Conservation (phyloP, 2,329 filamentous ascomycete genomes). For the Metarhizium album region DNA sequence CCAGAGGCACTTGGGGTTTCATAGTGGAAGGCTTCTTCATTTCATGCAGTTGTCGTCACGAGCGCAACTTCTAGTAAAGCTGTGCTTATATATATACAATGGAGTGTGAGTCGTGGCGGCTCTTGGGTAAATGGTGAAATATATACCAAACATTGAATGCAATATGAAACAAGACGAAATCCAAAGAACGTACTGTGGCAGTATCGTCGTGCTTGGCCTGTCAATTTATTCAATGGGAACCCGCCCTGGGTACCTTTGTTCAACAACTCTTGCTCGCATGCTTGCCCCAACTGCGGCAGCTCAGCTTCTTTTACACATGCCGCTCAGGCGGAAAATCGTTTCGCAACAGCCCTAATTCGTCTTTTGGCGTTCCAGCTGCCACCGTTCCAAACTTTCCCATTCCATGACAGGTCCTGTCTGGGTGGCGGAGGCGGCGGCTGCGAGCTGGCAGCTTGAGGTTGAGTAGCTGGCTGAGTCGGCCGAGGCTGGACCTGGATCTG, state of each 20-base stretch:
- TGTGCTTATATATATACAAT: conserved; percentile 3
- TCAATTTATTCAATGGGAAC: background rate
- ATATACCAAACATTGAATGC: background rate
- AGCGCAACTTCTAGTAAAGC: background rate
- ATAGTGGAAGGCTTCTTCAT: background rate
- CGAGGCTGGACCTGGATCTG: background rate
- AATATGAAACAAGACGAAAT: background rate
- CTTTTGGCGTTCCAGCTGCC: conserved; percentile 2
- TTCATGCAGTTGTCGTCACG: background rate
- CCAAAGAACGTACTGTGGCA: background rate
- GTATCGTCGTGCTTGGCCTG: conserved; percentile 1
- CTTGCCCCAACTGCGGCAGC: background rate
- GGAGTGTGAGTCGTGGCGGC: background rate
- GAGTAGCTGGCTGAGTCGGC: background rate
- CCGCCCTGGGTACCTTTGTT: conserved; percentile 1
- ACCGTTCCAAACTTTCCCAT: conserved; percentile 6
- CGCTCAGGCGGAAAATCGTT: background rate
- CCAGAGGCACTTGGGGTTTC: background rate
- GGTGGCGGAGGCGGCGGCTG: background rate
- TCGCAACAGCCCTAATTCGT: background rate
- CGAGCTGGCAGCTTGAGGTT: background rate
- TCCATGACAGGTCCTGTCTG: conserved; percentile 1
- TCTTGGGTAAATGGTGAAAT: background rate
- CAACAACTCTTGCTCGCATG: background rate
- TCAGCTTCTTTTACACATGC: background rate